Evolutionary conservation across 257 asterid species (phyloP).

Genomic region (Solanum appendiculatum): DNA sequence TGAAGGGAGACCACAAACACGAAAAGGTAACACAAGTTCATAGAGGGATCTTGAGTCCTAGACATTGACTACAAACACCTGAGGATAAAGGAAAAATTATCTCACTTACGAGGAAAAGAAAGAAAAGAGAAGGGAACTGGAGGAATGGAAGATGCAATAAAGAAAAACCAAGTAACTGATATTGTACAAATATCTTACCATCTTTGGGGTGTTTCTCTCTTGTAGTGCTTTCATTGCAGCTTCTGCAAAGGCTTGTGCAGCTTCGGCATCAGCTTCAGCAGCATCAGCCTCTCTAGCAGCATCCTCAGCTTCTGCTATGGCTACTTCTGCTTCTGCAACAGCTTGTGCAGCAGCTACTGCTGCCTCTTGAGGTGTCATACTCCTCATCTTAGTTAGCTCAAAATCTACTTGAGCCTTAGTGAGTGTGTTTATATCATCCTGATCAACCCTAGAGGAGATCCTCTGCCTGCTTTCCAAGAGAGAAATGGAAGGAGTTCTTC

Average conservation of each 20-base stretch:
- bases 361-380: conserved; percentile 73
- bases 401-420: conserved; percentile 56
- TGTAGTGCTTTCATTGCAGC: conserved; percentile 71
- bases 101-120: not conserved
- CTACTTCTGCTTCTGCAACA: conserved; percentile 94
- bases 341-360: conserved; percentile 95
- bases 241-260: conserved; percentile 89
- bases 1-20: not conserved
- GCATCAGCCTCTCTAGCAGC: conserved; percentile 92
- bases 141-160: not conserved
- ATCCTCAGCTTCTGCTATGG: conserved; percentile 93
- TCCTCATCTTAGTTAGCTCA: conserved; percentile 64
- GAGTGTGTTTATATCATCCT: conserved; percentile 31
- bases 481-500: conserved; percentile 32
- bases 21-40: not conserved
- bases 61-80: not conserved
- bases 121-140: not conserved
- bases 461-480: conserved; percentile 37
- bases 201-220: conserved; percentile 52
- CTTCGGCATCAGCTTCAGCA: conserved; percentile 93
- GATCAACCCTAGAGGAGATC: conserved; percentile 33
- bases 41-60: not conserved
- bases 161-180: not conserved
- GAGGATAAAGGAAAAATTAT: not conserved
- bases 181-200: conserved; percentile 33